A percentile compares a stretch with the other conserved stretches of the same genome.
These are phyloP conservation scores for Scheffersomyces amazonensis DNA, from an alignment of 805 yeast genomes.

Conservation along the genomic window DNA sequence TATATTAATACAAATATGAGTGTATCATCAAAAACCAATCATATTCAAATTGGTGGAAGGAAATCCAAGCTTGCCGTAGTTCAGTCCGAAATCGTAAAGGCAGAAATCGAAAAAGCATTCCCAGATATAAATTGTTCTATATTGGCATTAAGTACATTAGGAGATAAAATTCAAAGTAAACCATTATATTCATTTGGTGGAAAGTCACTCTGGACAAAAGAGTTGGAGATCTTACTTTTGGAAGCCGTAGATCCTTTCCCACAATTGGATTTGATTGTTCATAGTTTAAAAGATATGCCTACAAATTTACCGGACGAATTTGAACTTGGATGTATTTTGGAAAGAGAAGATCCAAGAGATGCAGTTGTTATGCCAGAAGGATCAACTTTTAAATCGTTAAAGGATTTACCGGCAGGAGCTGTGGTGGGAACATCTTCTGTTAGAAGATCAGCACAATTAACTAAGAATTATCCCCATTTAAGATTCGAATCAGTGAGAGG, in stretches of 20 bases:
- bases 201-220: conserved; percentile 94
- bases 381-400: conserved; percentile 60
- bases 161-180: conserved; percentile 80
- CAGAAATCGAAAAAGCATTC: conserved; percentile 52
- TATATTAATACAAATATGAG: not conserved
- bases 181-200: conserved; percentile 96
- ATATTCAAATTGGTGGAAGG: conserved; percentile 77
- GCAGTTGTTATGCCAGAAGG: conserved; percentile 74
- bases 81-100: conserved; percentile 76
- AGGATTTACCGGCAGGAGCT: conserved; percentile 79
- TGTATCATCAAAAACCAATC: conserved; percentile 6
- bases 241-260: conserved; percentile 59
- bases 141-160: conserved; percentile 78
- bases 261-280: conserved; percentile 84
- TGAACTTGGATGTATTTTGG: conserved; percentile 80
- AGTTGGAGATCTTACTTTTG: conserved; percentile 75
- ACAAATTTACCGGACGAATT: conserved; percentile 87
- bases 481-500: conserved; percentile 86
- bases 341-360: conserved; percentile 91
- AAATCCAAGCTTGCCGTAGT: conserved; percentile 82
- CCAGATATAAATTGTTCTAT: conserved; percentile 74
- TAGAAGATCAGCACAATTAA: conserved; percentile 88
- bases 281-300: conserved; percentile 91
- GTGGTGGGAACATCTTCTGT: conserved; percentile 94
- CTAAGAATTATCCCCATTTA: conserved; percentile 73